Evolutionary conservation across 371 early-diverging fungal genomes (phyloP).

Genomic region (Apophysomyces variabilis): DNA sequence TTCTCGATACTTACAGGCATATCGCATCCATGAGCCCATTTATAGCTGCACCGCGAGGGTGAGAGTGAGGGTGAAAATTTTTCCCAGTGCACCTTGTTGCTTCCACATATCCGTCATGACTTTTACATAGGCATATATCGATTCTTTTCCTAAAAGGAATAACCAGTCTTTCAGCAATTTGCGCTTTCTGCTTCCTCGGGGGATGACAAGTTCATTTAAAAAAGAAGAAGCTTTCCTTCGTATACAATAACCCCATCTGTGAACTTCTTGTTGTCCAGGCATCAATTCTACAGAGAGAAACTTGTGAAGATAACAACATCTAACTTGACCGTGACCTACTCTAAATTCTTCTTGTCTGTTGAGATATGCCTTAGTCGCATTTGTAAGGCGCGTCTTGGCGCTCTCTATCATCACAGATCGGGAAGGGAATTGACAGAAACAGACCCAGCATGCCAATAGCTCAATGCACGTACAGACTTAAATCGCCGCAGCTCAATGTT

Average conservation of each 20-base stretch:
- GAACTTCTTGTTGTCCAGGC: neutral
- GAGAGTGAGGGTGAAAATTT: neutral
- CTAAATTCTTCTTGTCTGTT: neutral
- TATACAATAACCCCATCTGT: neutral
- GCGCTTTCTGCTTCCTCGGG: neutral
- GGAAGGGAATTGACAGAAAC: too few relatives aligned
- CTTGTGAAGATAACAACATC: neutral
- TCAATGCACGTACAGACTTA: too few relatives aligned
- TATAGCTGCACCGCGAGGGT: neutral
- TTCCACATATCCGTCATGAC: neutral
- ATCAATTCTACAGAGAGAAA: neutral
- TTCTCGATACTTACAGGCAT: too few relatives aligned
- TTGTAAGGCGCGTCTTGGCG: too few relatives aligned
- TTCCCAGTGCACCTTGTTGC: neutral
- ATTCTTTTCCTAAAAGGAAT: too few relatives aligned
- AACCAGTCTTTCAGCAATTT: neutral
- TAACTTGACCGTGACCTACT: neutral
- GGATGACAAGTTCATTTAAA: neutral
- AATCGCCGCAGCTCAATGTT: too few relatives aligned
- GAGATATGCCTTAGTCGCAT: neutral
- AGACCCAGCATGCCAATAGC: too few relatives aligned
- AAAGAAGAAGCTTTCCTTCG: neutral
- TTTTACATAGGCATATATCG: too few relatives aligned
- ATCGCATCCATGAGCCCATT: neutral
- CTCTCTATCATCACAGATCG: neutral